Base-by-base conservation (phyloP, 306 rosid species). In the Corylus americana region DNA sequence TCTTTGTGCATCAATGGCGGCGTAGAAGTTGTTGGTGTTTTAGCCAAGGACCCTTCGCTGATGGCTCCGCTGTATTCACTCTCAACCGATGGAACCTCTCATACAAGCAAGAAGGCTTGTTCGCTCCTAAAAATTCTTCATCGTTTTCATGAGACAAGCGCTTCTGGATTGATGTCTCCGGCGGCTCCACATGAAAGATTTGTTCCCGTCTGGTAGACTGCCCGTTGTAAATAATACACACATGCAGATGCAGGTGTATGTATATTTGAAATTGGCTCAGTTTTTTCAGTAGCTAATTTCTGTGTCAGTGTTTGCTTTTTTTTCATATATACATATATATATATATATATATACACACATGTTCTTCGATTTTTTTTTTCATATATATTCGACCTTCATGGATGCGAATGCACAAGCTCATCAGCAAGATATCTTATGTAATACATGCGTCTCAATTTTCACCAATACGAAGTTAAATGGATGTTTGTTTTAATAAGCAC, bases 71-170 rank as follows among this genome's bases (percentile, higher is more conserved):
- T 94, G 1, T 94, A 92, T 78, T 85, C 90, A 3, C 82, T 88
- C 20, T 31, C 87, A 4, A 87, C 91, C 0, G 93, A 88, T 2
- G 97, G 91, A 8, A 87, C 86, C 44, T 47, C 84, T 70, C 83
- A 84, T 20, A 90, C 93, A 0, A 74, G 81, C 3, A 94, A 91
- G 87, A 92, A 94, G 80, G 92, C 94, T 0, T 85, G 95, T 0
- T 84, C 85, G 11, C 91, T 94, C 35, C 86, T 94, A 67, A 90
- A 78, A 39, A 72, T 91, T 79, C 79, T 94, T 6, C 98, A 89
- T 0, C 89, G 85, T 55, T 90, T 85, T 58, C 79, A 73, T 14
- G 92, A 90, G 79, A 75, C 90, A 4, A 81, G 76, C 58, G 53
- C 57, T 45, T 83, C 85, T 5, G 48, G 79, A 68, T 83, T 87